These are phyloP conservation scores for Tolypocladium amazonense DNA, from an alignment of 2,329 filamentous ascomycete genomes.

Conservation along the genomic window DNA sequence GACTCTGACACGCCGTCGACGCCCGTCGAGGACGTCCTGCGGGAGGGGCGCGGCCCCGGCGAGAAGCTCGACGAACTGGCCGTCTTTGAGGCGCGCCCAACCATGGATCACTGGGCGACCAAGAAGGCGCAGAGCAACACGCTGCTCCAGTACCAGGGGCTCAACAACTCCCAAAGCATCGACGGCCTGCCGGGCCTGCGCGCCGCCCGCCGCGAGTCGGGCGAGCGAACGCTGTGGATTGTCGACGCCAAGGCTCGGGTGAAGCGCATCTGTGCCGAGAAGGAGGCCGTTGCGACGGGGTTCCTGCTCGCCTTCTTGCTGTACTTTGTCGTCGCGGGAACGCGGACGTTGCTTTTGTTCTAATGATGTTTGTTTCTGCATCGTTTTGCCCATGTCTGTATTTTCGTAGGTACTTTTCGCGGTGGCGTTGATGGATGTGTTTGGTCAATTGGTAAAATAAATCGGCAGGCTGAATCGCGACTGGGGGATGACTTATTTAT, in stretches of 20 bases:
- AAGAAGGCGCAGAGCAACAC: slow-evolving; percentile 38
- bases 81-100: slow-evolving; percentile 43
- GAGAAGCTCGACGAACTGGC: slow-evolving; percentile 22
- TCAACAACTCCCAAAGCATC: slow-evolving; percentile 44
- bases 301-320: slow-evolving; percentile 19
- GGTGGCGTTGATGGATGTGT: neutral
- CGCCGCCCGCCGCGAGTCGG: slow-evolving; percentile 36
- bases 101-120: slow-evolving; percentile 39
- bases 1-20: slow-evolving; percentile 8
- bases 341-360: neutral
- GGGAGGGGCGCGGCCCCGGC: slow-evolving; percentile 8
- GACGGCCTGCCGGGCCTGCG: slow-evolving; percentile 49
- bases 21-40: slow-evolving; percentile 14
- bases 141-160: slow-evolving; percentile 43
- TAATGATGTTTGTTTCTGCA: neutral
- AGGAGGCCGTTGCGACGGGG: slow-evolving; percentile 19
- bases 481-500: neutral
- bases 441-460: neutral
- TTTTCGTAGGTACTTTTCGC: neutral
- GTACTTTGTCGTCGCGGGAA: slow-evolving; percentile 12
- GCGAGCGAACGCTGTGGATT: slow-evolving; percentile 32
- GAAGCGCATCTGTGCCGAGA: slow-evolving; percentile 16
- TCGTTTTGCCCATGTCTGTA: neutral
- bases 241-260: slow-evolving; percentile 23
- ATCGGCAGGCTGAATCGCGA: neutral